A percentile compares a stretch with the other conserved stretches of the same genome.
These are phyloP conservation scores for Akebia trifoliata DNA, from an alignment of 164 flowering plant genomes.

Conservation along the genomic window DNA sequence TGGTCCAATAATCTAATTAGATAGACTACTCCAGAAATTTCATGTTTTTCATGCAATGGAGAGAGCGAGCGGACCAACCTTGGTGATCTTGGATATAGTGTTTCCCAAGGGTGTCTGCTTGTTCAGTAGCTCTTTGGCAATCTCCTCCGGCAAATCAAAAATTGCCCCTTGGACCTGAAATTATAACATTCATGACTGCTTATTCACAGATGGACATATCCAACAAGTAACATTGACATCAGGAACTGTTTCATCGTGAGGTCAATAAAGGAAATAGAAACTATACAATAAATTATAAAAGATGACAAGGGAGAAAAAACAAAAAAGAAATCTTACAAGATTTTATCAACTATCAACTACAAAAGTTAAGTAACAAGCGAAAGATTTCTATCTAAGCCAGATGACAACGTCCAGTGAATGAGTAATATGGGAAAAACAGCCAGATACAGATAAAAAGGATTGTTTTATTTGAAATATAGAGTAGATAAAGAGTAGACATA, in stretches of 20 bases:
- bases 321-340: no score
- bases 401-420: no score
- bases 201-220: not conserved
- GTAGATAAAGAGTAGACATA: no score
- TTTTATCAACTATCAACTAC: no score
- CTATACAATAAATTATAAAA: no score
- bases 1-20: not conserved
- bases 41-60: not conserved
- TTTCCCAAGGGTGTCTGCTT: conserved; percentile 74
- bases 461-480: no score
- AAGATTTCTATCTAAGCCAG: no score
- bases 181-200: not conserved
- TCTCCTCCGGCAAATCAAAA: conserved; percentile 97
- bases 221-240: not conserved
- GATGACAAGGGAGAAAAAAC: no score
- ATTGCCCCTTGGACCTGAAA: conserved; percentile 93
- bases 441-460: no score
- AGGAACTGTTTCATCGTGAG: not conserved
- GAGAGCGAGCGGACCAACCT: conserved; percentile 36
- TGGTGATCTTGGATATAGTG: conserved; percentile 62
- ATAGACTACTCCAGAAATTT: not conserved
- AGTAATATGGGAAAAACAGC: no score
- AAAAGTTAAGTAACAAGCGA: no score
- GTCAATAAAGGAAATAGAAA: not conserved
- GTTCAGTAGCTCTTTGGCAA: conserved; percentile 74